These are phyloP conservation scores for Tieghemostelium lacteum DNA, from an alignment of 78 protist genomes.

Conservation along the genomic window DNA sequence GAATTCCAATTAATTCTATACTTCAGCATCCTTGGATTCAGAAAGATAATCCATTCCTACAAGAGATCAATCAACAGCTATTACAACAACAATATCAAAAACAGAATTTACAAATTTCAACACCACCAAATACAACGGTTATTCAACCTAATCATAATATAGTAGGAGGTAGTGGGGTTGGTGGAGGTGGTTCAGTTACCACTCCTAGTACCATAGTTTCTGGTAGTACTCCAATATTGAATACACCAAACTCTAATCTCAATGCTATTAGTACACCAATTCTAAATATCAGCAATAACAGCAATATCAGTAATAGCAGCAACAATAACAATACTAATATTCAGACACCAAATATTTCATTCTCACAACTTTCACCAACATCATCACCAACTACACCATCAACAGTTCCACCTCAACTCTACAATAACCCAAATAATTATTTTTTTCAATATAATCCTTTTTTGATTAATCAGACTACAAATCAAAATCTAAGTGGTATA, in stretches of 20 bases:
- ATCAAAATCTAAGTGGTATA: too few species aligned
- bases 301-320: neutral
- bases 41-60: neutral
- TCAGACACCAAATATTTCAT: neutral
- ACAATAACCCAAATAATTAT: neutral
- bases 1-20: conserved; percentile 21
- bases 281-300: neutral
- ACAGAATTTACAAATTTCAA: neutral
- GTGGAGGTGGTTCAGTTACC: too few species aligned
- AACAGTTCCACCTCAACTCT: neutral
- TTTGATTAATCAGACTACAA: too few species aligned
- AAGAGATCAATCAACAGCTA: neutral
- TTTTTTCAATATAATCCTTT: neutral
- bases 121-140: neutral
- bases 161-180: too few species aligned
- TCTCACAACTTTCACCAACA: neutral
- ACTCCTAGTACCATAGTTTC: too few species aligned
- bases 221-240: too few species aligned
- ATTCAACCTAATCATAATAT: neutral
- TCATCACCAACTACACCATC: neutral
- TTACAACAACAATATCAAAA: conserved; percentile 21
- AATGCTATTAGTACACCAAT: too few species aligned
- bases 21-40: conserved; percentile 75
- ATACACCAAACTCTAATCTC: too few species aligned
- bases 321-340: neutral